Evolutionary conservation across 2,329 filamentous ascomycete genomes (phyloP).

Genomic region (Beauveria brongniartii): DNA sequence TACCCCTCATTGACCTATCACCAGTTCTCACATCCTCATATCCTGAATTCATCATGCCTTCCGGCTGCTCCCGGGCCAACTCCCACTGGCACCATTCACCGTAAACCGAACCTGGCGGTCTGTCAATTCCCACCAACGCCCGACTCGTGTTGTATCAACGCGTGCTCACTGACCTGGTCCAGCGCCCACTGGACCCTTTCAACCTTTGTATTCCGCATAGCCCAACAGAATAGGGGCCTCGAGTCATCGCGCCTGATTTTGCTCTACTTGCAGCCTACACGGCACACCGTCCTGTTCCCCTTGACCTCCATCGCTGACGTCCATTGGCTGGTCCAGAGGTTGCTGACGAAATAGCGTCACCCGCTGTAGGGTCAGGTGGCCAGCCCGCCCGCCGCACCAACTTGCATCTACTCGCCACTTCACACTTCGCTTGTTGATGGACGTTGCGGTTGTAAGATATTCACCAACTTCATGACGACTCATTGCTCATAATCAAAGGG

Average conservation of each 20-base stretch:
- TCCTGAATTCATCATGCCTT: not conserved
- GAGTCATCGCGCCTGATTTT: not conserved
- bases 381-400: not conserved
- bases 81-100: no score
- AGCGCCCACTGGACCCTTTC: not conserved
- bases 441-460: no score
- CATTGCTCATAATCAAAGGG: no score
- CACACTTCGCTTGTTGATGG: no score
- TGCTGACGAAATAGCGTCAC: slow-evolving; percentile 7
- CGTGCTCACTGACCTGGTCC: not conserved
- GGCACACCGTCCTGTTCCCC: not conserved
- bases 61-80: not conserved
- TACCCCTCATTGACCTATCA: not conserved
- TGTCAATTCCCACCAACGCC: not conserved
- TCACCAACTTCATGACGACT: no score
- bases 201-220: not conserved
- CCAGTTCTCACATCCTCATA: not conserved
- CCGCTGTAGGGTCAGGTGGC: slow-evolving; percentile 2
- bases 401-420: no score
- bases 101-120: not conserved
- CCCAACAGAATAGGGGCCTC: not conserved
- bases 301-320: not conserved
- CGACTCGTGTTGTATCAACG: not conserved
- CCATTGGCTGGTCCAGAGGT: not conserved
- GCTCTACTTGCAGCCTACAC: not conserved